Conservation (phyloP, 2,329 filamentous ascomycete species). For the Cordyceps farinosa region DNA sequence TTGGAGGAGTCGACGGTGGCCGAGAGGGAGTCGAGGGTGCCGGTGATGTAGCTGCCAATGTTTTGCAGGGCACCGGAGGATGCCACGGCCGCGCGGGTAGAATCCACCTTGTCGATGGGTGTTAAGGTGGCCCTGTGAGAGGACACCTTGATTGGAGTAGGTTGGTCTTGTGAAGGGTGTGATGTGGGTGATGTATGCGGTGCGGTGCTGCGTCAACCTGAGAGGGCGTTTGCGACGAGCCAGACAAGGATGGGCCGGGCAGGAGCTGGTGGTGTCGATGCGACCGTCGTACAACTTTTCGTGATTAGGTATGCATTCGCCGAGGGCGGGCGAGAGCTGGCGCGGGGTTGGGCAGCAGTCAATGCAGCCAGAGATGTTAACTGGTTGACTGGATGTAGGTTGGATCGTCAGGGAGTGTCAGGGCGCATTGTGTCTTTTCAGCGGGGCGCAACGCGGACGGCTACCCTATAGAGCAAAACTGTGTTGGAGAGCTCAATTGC, state of each 20-base stretch:
- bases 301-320: not conserved
- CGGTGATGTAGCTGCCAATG: conserved; percentile 56
- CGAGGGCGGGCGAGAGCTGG: not conserved
- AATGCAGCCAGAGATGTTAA: not conserved
- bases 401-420: conserved; percentile 9
- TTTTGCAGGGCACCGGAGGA: conserved; percentile 61
- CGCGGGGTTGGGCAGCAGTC: conserved; percentile 15
- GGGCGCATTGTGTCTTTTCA: conserved; percentile 12
- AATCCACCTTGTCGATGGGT: conserved; percentile 58
- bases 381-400: conserved; percentile 2
- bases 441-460: not conserved
- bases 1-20: conserved; percentile 45
- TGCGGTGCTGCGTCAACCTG: not conserved
- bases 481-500: not conserved
- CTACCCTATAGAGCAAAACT: not conserved
- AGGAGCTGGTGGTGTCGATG: not conserved
- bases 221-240: not conserved
- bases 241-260: not conserved
- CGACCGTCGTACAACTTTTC: not conserved
- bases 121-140: conserved; percentile 21
- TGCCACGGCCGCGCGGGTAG: conserved; percentile 54
- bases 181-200: not conserved
- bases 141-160: conserved; percentile 19
- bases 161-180: conserved; percentile 3
- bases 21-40: conserved; percentile 47